Base-by-base conservation (phyloP, 352 stramenopile genomes). In the Pythium pectinolyticum region DNA sequence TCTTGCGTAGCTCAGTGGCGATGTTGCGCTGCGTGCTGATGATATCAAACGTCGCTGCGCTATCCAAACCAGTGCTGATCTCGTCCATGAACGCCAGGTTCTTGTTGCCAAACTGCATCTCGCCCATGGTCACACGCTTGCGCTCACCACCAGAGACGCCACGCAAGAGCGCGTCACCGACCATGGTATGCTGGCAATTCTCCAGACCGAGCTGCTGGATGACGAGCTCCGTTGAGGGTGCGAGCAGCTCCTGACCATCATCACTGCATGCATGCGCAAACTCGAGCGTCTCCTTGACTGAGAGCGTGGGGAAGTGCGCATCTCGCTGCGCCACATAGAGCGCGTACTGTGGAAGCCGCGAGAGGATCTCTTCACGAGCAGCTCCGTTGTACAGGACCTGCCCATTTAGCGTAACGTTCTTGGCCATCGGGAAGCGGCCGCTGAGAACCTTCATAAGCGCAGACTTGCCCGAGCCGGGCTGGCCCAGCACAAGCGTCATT, bases 31-130 rank as follows among this genome's bases (percentile, higher is more conserved):
- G 58, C 11, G 45, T 69, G 40, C 64, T 69, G 63, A 90, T 74
- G 66, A 98, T 98, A 63, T 97, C 91, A 64, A 78, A 97, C 4
- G 91, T 96, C 5, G 89, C 93, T 1, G 88, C 82, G 35, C 81
- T 87, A 75, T 98, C 92, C 11, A 98, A 76, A 2, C 94, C 94
- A 31, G 90, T 98, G 45, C 75, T 92, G 66, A 98, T 97, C 73
- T 96, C 86, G 69, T 98, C 92, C 66, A 86, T 83, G 45, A 94
- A 75, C 9, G 82, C 46, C 14, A 97, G 77, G 19, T 71, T 78
- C 63, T 79, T 76, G 43, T 75, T 62, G n/a, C 73, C 71, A 37
- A 91, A 83, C 28, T 88, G 70, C 80, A 98, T 98, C 76, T 89
- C 77, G 11, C 75, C 82, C 2, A 66, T 82, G 19, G 82, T 90